A percentile compares a stretch with the other conserved stretches of the same genome.
phyloP scores from a whole-genome alignment of 1,284 basidiomycete species.

The Irpex lacteus region DNA sequence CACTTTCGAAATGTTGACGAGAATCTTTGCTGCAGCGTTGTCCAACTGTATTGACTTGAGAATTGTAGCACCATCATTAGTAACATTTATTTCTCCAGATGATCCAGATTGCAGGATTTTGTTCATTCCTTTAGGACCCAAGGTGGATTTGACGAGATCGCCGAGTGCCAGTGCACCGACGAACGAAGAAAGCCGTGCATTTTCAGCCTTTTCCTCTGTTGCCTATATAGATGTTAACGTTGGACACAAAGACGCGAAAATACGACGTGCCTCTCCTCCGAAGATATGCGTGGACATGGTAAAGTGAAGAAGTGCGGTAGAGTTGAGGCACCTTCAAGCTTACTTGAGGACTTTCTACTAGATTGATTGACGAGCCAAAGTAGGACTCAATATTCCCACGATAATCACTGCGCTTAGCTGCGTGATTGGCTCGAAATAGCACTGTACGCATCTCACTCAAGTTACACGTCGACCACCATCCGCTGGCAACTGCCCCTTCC shows the following conservation, averaged over 20 bases:
- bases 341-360: neutral
- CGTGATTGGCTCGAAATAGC: neutral
- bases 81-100: conserved; percentile 92
- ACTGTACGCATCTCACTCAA: neutral
- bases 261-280: conserved; percentile 37
- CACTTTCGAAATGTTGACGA: conserved; percentile 99
- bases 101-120: conserved; percentile 93
- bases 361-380: neutral
- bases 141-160: conserved; percentile 96
- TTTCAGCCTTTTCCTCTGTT: conserved; percentile 97
- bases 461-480: conserved; percentile 17
- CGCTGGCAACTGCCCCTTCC: conserved; percentile 8
- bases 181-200: conserved; percentile 97
- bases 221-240: conserved; percentile 51
- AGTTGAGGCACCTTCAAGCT: neutral
- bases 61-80: conserved; percentile 99
- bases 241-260: neutral
- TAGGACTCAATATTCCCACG: conserved; percentile 9
- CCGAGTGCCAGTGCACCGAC: conserved; percentile 96
- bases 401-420: neutral
- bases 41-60: conserved; percentile 97
- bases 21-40: conserved; percentile 98
- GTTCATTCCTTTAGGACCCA: conserved; percentile 98
- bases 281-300: conserved; percentile 47
- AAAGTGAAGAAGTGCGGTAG: neutral